Percentiles rank a stretch among this genome's conserved stretches.
phyloP scores from a whole-genome alignment of 2,329 filamentous ascomycete genomes.

The Xylaria polymorpha region DNA sequence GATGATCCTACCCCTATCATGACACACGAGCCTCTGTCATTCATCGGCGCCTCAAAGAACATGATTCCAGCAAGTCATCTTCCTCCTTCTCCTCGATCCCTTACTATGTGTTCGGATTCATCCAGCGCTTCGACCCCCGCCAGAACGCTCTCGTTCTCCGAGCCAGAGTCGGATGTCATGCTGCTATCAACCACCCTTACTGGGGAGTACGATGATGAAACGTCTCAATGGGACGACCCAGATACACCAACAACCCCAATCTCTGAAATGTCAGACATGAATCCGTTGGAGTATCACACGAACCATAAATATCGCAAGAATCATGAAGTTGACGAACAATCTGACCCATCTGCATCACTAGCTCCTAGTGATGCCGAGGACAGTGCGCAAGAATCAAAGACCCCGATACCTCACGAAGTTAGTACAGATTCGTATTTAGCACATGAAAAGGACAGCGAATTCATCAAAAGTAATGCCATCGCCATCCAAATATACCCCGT shows the following conservation, averaged over 20 bases:
- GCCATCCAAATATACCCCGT: slow-evolving; percentile 44
- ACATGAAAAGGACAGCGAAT: slow-evolving; percentile 29
- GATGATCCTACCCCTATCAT: slow-evolving; percentile 55
- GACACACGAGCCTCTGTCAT: slow-evolving; percentile 59
- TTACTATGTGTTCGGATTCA: slow-evolving; percentile 60
- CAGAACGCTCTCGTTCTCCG: slow-evolving; percentile 64
- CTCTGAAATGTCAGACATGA: slow-evolving; percentile 59
- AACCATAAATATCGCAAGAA: slow-evolving; percentile 42
- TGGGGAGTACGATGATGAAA: slow-evolving; percentile 56
- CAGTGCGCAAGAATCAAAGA: slow-evolving; percentile 51
- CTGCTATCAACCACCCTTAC: slow-evolving; percentile 49
- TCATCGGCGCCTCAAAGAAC: slow-evolving; percentile 42
- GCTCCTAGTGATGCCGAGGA: slow-evolving; percentile 21
- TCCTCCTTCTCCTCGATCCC: slow-evolving; percentile 62
- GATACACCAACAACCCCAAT: slow-evolving; percentile 59
- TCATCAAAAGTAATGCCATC: slow-evolving; percentile 47
- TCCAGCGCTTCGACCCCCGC: slow-evolving; percentile 58
- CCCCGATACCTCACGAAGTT: slow-evolving; percentile 55
- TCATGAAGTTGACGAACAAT: slow-evolving; percentile 14
- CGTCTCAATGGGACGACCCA: slow-evolving; percentile 59
- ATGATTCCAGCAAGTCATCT: slow-evolving; percentile 50
- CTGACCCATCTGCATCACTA: slow-evolving; percentile 35
- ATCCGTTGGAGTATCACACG: slow-evolving; percentile 50
- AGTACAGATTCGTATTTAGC: slow-evolving; percentile 46
- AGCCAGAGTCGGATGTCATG: slow-evolving; percentile 59